Evolutionary conservation across 495 filamentous ascomycete genomes (phyloP), one percentile per base, ranked within the genome.

Genomic region (Xylaria curta): DNA sequence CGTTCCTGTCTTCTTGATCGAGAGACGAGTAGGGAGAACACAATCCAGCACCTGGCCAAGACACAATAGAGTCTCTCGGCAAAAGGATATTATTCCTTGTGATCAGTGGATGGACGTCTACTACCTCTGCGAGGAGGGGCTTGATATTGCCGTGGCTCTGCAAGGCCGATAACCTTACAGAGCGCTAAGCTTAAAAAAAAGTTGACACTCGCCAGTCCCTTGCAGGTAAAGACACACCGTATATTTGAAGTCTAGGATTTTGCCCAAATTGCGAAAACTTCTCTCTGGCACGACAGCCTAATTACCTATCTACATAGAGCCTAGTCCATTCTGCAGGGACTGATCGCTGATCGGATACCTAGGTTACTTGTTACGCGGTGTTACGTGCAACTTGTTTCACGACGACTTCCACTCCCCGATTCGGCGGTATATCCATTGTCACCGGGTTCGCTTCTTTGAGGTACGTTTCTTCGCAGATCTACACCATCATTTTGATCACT

Each of bases 401-500:
- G 9, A 63, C 60, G 9, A n/a, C 59, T 42, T 28, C 36, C 21
- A 21, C 59, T 38, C 38, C 44, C 60, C 21, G 60, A 42, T 28
- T 42, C 21, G 58, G 33, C 38, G 2, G 19, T 60, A 33, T 60
- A 36, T 21, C 28, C 31, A 21, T 13, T 10, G 53, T 38, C 12
- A 38, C 31, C 19, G 7, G 7, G n/a, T 44, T 19, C 13, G 33
- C 31, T 54, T 42, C 65, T 33, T 66, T 19, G 28, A 26, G 36
- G 49, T 67, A 56, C 65, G 65, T 67, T 49, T 44, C 36, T 66
- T 56, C 65, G 47, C 65, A 56, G n/a, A 56, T 40, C 9, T 36
- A 56, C 6, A 26, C 38, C 31, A n/a, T 1, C 21, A 15, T 24
- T 0, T 21, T 21, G 17, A 40, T 40, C 36, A 38, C 38, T 63